Evolutionary conservation across 768 basidiomycete species (phyloP).

Genomic region (Hypholoma fasciculare): DNA sequence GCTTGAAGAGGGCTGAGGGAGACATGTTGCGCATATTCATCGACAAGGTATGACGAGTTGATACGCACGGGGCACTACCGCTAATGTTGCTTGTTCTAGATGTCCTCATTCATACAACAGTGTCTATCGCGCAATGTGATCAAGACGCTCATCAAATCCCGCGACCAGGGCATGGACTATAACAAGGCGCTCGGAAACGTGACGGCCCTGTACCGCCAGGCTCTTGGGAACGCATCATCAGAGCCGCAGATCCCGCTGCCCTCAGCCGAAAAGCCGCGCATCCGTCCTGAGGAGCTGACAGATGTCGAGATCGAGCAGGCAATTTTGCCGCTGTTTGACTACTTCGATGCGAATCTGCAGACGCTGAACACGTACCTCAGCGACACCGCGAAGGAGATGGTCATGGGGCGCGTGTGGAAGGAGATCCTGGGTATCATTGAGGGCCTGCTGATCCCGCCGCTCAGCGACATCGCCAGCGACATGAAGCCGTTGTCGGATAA

Average conservation of each 20-base stretch:
- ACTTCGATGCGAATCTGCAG: slow-evolving; percentile 91
- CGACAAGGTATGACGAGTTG: slow-evolving; percentile 73
- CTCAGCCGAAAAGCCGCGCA: slow-evolving; percentile 70
- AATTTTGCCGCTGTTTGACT: slow-evolving; percentile 90
- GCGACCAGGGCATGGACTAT: slow-evolving; percentile 67
- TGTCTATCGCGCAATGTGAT: slow-evolving; percentile 77
- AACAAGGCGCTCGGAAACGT: slow-evolving; percentile 87
- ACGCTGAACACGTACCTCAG: slow-evolving; percentile 88
- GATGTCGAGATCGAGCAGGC: slow-evolving; percentile 95
- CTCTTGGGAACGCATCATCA: slow-evolving; percentile 59
- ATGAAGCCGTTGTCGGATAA: slow-evolving; percentile 93
- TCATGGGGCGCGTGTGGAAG: slow-evolving; percentile 95
- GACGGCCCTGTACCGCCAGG: slow-evolving; percentile 80
- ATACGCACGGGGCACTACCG: background rate
- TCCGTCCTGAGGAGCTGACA: slow-evolving; percentile 77
- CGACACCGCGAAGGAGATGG: slow-evolving; percentile 83
- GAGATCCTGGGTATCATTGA: slow-evolving; percentile 88
- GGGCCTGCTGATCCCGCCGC: slow-evolving; percentile 84
- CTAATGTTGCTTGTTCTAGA: slow-evolving; percentile 45
- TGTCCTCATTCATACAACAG: slow-evolving; percentile 91
- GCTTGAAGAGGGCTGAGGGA: slow-evolving; percentile 86
- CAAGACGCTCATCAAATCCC: slow-evolving; percentile 73
- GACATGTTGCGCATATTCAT: slow-evolving; percentile 97
- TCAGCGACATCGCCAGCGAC: slow-evolving; percentile 82
- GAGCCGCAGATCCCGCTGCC: slow-evolving; percentile 83